Evolutionary conservation across 805 yeast genomes (phyloP).

Genomic region (Priceomyces fermenticarens): DNA sequence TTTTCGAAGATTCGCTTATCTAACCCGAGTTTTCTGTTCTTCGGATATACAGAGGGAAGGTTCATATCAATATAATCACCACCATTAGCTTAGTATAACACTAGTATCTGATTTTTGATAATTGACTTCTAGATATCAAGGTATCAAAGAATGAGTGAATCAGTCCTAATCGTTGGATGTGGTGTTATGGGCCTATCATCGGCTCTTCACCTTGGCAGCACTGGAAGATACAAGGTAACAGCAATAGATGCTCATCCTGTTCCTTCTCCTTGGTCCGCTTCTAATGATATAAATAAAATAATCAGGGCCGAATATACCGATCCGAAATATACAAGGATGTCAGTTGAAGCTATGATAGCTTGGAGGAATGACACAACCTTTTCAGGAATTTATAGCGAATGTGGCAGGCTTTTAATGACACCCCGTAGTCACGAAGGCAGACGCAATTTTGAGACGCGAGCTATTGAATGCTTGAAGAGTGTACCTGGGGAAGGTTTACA

Average conservation of each 20-base stretch:
- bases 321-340: constrained; percentile 36
- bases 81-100: too few species aligned
- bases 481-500: constrained; percentile 19
- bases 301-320: constrained; percentile 48
- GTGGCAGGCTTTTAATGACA: constrained; percentile 41
- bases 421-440: constrained; percentile 30
- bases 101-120: too few species aligned
- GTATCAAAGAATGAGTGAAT: constrained; percentile 1
- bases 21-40: too few species aligned
- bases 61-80: too few species aligned
- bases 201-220: constrained; percentile 31
- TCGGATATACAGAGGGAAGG: too few species aligned
- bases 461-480: constrained; percentile 29
- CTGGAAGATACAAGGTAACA: constrained; percentile 21
- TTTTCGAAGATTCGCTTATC: too few species aligned
- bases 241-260: constrained; percentile 27
- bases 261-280: constrained; percentile 47
- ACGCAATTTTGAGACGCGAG: constrained; percentile 32
- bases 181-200: constrained; percentile 49
- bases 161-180: constrained; percentile 31
- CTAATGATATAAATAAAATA: constrained; percentile 48
- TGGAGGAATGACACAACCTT: constrained; percentile 37
- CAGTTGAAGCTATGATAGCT: constrained; percentile 41
- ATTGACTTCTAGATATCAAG: too few species aligned
- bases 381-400: constrained; percentile 31